Base-by-base conservation (phyloP, 805 yeast genomes). In the Candida rishiriensis region DNA sequence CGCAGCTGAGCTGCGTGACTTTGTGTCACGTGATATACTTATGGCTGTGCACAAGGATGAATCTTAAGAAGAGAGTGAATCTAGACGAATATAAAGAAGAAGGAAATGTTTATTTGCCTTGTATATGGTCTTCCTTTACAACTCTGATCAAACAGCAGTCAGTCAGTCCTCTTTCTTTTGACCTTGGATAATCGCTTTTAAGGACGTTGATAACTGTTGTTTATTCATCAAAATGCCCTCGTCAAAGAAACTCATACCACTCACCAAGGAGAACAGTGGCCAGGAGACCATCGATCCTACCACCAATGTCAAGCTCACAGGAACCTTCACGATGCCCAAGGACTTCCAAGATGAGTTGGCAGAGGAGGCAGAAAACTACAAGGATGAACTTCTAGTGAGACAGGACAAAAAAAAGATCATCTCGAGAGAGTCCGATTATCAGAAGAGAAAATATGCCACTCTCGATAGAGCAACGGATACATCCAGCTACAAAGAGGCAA, bases 351-450 rank as follows among this genome's bases (percentile, higher is more conserved):
- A 48, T 11, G 60, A 57, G 30, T 41, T 59, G 33, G 14, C 34
- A 13, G 51, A 48, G 38, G 56, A 53, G 31, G 59, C 59, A 3
- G 64, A 59, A 31, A 41, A 44, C 14, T 46, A 44, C 37, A 32
- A 32, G 15, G 63, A 57, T 48, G 50, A 47, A 10, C 42, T 59
- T 12, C 34, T 58, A 34, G 52, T 64, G 15, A 54, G 56, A 38
- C 52, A 54, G 36, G 47, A 56, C 15, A 46, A 51, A 6, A 58
- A 63, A 41, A 53, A 65, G 1, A 53, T 63, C 21, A 59, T 52
- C 33, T 63, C 65, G 3, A 63, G 70, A 15, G 80, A 74, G 51
- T 64, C 67, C 37, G 75, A 70, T 5, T 81, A 78, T 55, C 81
- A 76, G 39, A 67, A 61, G 46, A 67, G 70, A 47, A 59, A 53